phyloP scores from a whole-genome alignment of 352 stramenopile genomes.

The Globisporangium emineosum region DNA sequence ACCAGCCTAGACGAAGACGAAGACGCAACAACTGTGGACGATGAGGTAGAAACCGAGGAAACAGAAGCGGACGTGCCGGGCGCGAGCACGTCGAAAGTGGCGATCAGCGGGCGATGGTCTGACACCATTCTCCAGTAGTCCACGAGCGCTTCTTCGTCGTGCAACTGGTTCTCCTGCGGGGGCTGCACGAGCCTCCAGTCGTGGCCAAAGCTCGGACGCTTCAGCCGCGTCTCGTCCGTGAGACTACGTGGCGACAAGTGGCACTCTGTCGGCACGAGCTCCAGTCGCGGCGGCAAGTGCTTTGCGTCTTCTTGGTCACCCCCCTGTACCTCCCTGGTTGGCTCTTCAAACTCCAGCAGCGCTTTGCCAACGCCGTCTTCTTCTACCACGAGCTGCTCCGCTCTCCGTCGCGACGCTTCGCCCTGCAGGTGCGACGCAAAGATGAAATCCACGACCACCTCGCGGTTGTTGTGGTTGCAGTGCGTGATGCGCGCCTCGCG shows the following conservation, averaged over 20 bases:
- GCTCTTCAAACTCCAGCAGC: constrained; percentile 3
- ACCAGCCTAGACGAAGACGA: neutral
- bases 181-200: constrained; percentile 51
- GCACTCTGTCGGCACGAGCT: constrained; percentile 53
- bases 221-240: constrained; percentile 63
- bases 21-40: neutral
- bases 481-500: constrained; percentile 83
- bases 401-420: constrained; percentile 9
- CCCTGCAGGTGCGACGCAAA: constrained; percentile 57
- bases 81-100: constrained; percentile 47
- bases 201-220: constrained; percentile 73
- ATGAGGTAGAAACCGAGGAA: neutral
- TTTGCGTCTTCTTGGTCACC: neutral
- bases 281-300: constrained; percentile 21
- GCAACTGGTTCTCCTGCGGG: constrained; percentile 38
- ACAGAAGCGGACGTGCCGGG: neutral
- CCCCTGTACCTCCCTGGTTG: neutral
- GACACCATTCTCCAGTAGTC: constrained; percentile 86
- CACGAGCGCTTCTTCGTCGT: constrained; percentile 59
- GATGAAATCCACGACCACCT: constrained; percentile 87
- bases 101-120: constrained; percentile 67
- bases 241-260: constrained; percentile 63
- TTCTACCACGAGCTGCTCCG: neutral
- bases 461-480: constrained; percentile 88
- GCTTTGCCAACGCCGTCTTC: neutral